phyloP scores from a whole-genome alignment of 176 grass and related monocot species.

The Triticum urartu region DNA sequence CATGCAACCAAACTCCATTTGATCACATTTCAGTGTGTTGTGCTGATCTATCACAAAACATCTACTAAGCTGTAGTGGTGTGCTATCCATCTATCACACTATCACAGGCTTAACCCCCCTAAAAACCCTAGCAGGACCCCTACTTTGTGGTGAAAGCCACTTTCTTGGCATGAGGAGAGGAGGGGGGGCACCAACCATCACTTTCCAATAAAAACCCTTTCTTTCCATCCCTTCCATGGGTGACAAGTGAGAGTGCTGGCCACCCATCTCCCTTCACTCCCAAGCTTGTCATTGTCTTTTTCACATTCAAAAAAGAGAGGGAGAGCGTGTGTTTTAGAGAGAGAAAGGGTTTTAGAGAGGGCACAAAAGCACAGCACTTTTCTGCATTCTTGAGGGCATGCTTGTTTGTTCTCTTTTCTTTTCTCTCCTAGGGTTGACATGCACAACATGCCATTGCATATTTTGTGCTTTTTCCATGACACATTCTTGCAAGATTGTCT shows the following conservation, averaged over 20 bases:
- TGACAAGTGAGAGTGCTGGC: constrained; percentile 78
- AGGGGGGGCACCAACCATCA: constrained; percentile 45
- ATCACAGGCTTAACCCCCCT: constrained; percentile 55
- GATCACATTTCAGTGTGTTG: constrained; percentile 22
- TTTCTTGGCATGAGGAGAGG: constrained; percentile 79
- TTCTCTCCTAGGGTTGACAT: constrained; percentile 62
- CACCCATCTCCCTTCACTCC: constrained; percentile 89
- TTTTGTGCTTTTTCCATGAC: constrained; percentile 49
- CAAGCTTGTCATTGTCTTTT: constrained; percentile 97
- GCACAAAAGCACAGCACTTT: constrained; percentile 39
- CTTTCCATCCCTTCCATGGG: constrained; percentile 37
- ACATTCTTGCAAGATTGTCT: constrained; percentile 27
- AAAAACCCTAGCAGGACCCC: constrained; percentile 49
- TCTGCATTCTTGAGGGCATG: constrained; percentile 39
- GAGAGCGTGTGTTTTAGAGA: constrained; percentile 22
- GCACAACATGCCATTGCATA: constrained; percentile 41
- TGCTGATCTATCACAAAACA: constrained; percentile 21
- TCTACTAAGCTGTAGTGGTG: constrained; percentile 45
- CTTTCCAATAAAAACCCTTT: constrained; percentile 54
- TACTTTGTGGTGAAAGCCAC: constrained; percentile 58
- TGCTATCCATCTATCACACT: constrained; percentile 42
- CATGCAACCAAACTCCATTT: constrained; percentile 27
- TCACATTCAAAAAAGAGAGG: constrained; percentile 43
- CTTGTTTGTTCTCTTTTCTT: constrained; percentile 49
- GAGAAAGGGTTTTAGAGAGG: neutral